phyloP scores from a whole-genome alignment of 2,329 filamentous ascomycete species.

The Pezicula rhizophila region DNA sequence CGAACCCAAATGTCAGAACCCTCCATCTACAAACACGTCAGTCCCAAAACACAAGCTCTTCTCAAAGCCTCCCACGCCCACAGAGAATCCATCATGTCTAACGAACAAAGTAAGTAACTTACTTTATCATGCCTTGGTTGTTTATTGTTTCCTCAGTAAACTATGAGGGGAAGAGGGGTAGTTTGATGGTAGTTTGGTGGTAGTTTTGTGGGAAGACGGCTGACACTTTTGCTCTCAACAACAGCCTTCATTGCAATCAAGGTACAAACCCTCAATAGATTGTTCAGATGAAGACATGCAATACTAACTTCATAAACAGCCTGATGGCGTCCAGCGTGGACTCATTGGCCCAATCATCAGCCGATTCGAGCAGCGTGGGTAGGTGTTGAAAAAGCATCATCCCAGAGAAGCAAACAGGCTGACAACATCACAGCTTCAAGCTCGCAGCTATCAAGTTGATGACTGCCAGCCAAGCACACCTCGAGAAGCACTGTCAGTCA shows the following conservation, averaged over 20 bases:
- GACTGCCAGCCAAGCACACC: slow-evolving; percentile 84
- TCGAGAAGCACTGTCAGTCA: slow-evolving; percentile 86
- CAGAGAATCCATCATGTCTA: slow-evolving; percentile 55
- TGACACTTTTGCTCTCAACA: slow-evolving; percentile 22
- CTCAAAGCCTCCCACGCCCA: slow-evolving; percentile 30
- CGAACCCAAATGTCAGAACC: slow-evolving; percentile 23
- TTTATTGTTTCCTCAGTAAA: too few relatives aligned
- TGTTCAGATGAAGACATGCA: too few relatives aligned
- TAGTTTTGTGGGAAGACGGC: neutral
- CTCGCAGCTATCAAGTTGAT: slow-evolving; percentile 95
- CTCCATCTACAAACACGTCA: slow-evolving; percentile 39
- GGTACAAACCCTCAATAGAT: too few relatives aligned
- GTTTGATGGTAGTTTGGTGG: too few relatives aligned
- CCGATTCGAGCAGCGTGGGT: slow-evolving; percentile 96
- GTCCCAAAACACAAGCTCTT: slow-evolving; percentile 38
- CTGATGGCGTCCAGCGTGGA: slow-evolving; percentile 98
- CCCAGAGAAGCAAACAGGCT: slow-evolving; percentile 1
- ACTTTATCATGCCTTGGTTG: slow-evolving; percentile 5
- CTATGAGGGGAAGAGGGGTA: too few relatives aligned
- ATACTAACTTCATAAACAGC: slow-evolving; percentile 35
- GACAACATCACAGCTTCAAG: slow-evolving; percentile 67
- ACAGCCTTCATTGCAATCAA: slow-evolving; percentile 99
- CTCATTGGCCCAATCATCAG: slow-evolving; percentile 96
- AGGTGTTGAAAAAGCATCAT: slow-evolving; percentile 30
- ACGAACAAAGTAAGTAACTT: slow-evolving; percentile 71